These are phyloP conservation scores for Diaporthe caulivora DNA, from an alignment of 2,329 filamentous ascomycete genomes.

Conservation along the genomic window DNA sequence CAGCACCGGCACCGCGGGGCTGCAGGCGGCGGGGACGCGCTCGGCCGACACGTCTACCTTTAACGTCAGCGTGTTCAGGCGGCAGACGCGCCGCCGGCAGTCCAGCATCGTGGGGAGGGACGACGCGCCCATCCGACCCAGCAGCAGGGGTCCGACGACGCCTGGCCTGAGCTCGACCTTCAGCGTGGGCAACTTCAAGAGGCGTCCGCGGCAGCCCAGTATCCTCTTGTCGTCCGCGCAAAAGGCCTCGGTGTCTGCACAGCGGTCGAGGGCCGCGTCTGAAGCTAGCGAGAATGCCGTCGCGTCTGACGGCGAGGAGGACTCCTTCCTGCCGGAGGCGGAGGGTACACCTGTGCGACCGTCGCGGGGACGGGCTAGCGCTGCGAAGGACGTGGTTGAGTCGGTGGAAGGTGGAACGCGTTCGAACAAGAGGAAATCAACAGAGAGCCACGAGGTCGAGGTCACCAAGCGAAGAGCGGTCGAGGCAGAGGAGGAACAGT, in stretches of 20 bases:
- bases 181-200: constrained; percentile 69
- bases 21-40: constrained; percentile 38
- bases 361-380: constrained; percentile 33
- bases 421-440: constrained; percentile 69
- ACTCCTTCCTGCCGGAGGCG: constrained; percentile 46
- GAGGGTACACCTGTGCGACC: constrained; percentile 45
- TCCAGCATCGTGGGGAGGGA: constrained; percentile 65
- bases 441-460: constrained; percentile 55
- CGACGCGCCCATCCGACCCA: constrained; percentile 65
- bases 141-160: constrained; percentile 62
- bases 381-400: constrained; percentile 22
- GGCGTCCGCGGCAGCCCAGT: constrained; percentile 70
- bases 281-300: constrained; percentile 37
- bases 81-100: constrained; percentile 58
- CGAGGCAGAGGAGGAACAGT: constrained; percentile 37
- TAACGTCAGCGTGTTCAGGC: constrained; percentile 60
- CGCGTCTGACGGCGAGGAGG: constrained; percentile 44
- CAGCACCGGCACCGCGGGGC: not conserved
- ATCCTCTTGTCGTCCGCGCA: constrained; percentile 66
- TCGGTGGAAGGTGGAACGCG: constrained; percentile 42
- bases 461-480: constrained; percentile 48
- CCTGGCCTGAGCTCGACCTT: constrained; percentile 63
- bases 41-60: constrained; percentile 61
- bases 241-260: constrained; percentile 49
- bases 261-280: constrained; percentile 43